These are phyloP conservation scores for Leptographium radiaticola DNA, from an alignment of 2,329 filamentous ascomycete genomes.

Conservation along the genomic window DNA sequence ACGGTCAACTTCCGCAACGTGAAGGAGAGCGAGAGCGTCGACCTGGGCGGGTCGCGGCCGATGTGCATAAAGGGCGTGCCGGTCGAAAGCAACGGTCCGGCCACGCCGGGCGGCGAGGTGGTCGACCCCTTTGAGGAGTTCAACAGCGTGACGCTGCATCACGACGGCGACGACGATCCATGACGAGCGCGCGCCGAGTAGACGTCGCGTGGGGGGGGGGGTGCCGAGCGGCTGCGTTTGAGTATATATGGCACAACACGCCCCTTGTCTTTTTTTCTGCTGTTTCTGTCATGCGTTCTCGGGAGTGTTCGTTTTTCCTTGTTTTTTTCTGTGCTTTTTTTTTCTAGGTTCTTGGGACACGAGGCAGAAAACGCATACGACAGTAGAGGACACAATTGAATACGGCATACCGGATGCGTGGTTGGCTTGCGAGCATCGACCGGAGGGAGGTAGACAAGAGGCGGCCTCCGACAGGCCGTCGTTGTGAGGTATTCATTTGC, in stretches of 20 bases:
- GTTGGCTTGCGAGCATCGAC: background rate
- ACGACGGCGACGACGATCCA: conserved; percentile 70
- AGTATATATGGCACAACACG: background rate
- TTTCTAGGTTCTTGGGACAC: background rate
- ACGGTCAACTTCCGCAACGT: conserved; percentile 97
- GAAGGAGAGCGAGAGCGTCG: conserved; percentile 92
- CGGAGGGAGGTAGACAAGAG: background rate
- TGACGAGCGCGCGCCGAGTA: background rate
- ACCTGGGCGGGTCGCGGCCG: conserved; percentile 52
- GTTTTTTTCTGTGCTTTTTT: background rate
- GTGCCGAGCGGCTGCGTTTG: background rate
- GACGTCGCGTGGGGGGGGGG: conserved; percentile 9
- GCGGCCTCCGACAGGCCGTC: too few species aligned
- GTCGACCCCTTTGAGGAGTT: conserved; percentile 96
- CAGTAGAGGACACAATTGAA: background rate
- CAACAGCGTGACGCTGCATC: conserved; percentile 93
- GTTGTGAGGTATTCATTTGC: too few species aligned
- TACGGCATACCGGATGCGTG: background rate
- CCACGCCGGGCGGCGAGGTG: conserved; percentile 67
- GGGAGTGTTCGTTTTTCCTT: background rate
- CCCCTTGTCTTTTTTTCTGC: background rate
- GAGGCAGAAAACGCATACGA: background rate
- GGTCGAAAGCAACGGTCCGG: conserved; percentile 62
- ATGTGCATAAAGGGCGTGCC: conserved; percentile 61
- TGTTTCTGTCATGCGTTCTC: background rate